Evolutionary conservation across 2,329 filamentous ascomycete species (phyloP).

Genomic region (Aspergillus felis): DNA sequence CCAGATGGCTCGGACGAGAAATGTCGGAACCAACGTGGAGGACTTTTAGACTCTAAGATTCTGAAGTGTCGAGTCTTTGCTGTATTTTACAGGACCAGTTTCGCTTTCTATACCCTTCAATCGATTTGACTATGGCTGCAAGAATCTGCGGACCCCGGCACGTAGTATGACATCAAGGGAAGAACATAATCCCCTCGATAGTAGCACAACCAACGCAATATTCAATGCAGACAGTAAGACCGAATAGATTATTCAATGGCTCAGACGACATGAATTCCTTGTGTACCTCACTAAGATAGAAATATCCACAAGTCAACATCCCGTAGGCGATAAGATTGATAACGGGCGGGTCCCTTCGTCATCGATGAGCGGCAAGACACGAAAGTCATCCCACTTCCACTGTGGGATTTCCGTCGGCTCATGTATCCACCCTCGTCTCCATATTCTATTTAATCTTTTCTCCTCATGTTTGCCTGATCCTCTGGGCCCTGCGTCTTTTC

Average conservation of each 20-base stretch:
- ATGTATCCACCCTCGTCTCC: not conserved
- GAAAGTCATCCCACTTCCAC: conserved; percentile 3
- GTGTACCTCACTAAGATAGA: not conserved
- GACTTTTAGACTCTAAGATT: conserved; percentile 33
- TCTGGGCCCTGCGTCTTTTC: not conserved
- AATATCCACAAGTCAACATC: too few relatives aligned
- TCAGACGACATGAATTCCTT: not conserved
- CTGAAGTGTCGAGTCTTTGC: not conserved
- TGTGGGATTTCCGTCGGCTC: not conserved
- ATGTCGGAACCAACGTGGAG: conserved; percentile 49
- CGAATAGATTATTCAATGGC: not conserved
- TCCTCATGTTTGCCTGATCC: not conserved
- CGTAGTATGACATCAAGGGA: not conserved
- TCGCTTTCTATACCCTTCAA: not conserved
- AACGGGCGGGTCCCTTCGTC: not conserved
- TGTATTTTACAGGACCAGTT: not conserved
- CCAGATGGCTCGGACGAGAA: conserved; percentile 51
- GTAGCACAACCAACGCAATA: not conserved
- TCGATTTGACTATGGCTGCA: not conserved
- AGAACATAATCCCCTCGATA: not conserved
- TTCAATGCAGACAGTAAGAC: not conserved
- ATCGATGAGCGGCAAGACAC: not conserved
- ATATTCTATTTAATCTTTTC: not conserved
- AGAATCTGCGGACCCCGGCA: not conserved
- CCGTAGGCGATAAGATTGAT: not conserved